A percentile compares a stretch with the other conserved stretches of the same genome.
These are phyloP conservation scores for Scenedesmus sp. DNA, from an alignment of 163 green algal species.

Conservation along the genomic window DNA sequence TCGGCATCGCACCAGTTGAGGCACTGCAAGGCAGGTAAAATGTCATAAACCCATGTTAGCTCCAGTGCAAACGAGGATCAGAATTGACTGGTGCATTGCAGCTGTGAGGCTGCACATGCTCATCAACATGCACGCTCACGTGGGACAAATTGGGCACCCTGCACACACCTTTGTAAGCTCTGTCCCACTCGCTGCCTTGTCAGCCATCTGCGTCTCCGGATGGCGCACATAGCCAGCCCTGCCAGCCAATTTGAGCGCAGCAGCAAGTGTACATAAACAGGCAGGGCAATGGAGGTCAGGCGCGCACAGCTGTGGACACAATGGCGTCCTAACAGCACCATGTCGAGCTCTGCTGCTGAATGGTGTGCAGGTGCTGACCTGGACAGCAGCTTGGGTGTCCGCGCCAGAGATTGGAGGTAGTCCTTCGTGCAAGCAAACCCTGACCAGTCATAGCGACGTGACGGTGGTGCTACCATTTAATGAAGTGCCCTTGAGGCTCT, in stretches of 20 bases:
- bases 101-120: not conserved
- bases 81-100: not conserved
- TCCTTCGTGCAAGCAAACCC: slow-evolving; percentile 5
- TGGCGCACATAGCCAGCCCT: slow-evolving; percentile 6
- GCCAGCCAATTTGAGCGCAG: not conserved
- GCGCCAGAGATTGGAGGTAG: not conserved
- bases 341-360: not conserved
- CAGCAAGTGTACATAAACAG: not conserved
- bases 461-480: not conserved
- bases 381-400: not conserved
- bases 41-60: not conserved
- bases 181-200: not conserved
- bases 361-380: not conserved
- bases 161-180: not conserved
- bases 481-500: not conserved
- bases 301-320: not conserved
- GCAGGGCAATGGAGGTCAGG: too few relatives aligned
- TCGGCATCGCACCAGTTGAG: not conserved
- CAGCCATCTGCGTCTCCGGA: slow-evolving; percentile 29
- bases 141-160: too few relatives aligned
- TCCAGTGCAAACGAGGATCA: not conserved
- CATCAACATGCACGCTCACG: not conserved
- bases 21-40: not conserved
- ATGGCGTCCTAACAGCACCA: not conserved
- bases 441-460: slow-evolving; percentile 8